Evolutionary conservation across 2,329 filamentous ascomycete genomes (phyloP).

Genomic region (Aspergillus alliaceus): DNA sequence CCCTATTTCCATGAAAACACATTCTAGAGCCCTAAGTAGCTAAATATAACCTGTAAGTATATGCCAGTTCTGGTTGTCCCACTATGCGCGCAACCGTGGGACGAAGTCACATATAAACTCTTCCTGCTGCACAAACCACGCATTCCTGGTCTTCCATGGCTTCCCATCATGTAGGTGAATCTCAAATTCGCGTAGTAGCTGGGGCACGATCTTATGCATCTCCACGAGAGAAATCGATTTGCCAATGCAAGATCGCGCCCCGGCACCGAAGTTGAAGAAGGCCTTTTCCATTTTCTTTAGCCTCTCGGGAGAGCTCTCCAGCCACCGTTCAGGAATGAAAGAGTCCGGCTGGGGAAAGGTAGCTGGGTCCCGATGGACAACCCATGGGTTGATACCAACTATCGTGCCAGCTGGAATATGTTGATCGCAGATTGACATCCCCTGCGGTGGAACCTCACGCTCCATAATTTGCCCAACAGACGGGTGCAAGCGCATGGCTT

Average conservation of each 20-base stretch:
- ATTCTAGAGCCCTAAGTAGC: too few species aligned
- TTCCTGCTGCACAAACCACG: not conserved
- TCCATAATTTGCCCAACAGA: conserved; percentile 35
- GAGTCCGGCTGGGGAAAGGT: conserved; percentile 44
- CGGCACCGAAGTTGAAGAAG: conserved; percentile 32
- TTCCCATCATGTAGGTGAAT: not conserved
- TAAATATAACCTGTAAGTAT: too few species aligned
- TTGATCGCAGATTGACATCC: conserved; percentile 29
- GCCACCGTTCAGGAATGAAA: conserved; percentile 49
- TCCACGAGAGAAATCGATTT: conserved; percentile 36
- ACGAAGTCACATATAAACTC: not conserved
- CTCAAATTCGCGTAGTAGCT: conserved; percentile 18
- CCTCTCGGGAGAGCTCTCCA: conserved; percentile 29
- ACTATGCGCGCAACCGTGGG: not conserved
- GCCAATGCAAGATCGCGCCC: conserved; percentile 32
- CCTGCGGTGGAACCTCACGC: conserved; percentile 32
- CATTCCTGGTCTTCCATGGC: not conserved
- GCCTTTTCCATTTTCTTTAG: conserved; percentile 32
- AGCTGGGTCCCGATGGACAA: conserved; percentile 40
- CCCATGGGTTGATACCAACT: conserved; percentile 47
- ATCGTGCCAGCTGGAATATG: conserved; percentile 40
- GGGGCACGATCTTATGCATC: conserved; percentile 34
- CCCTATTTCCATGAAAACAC: too few species aligned
- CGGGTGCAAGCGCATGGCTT: conserved; percentile 39
- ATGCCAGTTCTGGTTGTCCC: too few species aligned